These are phyloP conservation scores for Fusarium heterosporum DNA, from an alignment of 2,329 filamentous ascomycete species.

Conservation along the genomic window DNA sequence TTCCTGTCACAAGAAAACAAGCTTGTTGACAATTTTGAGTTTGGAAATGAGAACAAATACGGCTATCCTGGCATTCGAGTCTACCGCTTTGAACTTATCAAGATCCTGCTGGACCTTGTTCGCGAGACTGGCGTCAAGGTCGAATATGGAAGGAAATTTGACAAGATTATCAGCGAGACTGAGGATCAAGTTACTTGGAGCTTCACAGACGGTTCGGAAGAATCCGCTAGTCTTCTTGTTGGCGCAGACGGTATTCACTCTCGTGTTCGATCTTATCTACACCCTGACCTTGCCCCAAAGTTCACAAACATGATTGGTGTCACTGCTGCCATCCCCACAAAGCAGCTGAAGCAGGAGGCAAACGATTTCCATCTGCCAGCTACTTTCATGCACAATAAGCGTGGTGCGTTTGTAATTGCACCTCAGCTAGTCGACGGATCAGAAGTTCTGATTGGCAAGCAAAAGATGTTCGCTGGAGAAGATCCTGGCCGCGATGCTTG, in stretches of 20 bases:
- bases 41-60: constrained; percentile 61
- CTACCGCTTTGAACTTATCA: constrained; percentile 64
- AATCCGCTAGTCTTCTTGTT: constrained; percentile 59
- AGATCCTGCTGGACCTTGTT: constrained; percentile 58
- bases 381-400: constrained; percentile 55
- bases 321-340: constrained; percentile 50
- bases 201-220: constrained; percentile 59
- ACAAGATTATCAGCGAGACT: constrained; percentile 55
- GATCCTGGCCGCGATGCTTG: constrained; percentile 57
- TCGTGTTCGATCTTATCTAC: constrained; percentile 62
- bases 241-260: constrained; percentile 72
- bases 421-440: constrained; percentile 62
- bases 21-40: constrained; percentile 57
- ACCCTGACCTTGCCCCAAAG: constrained; percentile 60
- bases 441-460: constrained; percentile 61
- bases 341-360: constrained; percentile 51
- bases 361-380: constrained; percentile 56
- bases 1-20: constrained; percentile 55
- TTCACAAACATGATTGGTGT: constrained; percentile 63
- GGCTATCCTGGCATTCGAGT: constrained; percentile 66
- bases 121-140: constrained; percentile 56
- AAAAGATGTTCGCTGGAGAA: constrained; percentile 50
- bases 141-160: constrained; percentile 62
- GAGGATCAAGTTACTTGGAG: constrained; percentile 57
- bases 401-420: constrained; percentile 63